These are phyloP conservation scores for Casuarina equisetifolia DNA, from an alignment of 306 rosid genomes.

Conservation along the genomic window DNA sequence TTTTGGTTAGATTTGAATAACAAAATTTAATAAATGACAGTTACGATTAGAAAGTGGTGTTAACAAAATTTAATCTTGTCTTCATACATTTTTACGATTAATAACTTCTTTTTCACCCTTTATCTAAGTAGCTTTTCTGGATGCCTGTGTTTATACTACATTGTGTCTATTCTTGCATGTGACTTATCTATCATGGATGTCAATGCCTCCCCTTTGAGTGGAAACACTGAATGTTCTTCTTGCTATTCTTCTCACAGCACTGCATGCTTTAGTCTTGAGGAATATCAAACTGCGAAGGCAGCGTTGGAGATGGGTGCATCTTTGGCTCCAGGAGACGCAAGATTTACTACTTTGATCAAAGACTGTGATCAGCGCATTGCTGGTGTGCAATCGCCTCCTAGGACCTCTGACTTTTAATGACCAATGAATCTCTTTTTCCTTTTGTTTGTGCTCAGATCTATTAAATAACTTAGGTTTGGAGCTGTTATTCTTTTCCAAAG, in stretches of 20 bases:
- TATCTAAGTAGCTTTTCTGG: not conserved
- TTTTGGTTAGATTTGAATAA: not conserved
- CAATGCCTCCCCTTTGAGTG: not conserved
- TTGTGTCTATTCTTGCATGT: not conserved
- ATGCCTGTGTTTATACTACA: not conserved
- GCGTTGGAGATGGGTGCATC: conserved; percentile 74
- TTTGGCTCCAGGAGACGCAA: conserved; percentile 49
- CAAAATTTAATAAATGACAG: not conserved
- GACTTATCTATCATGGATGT: not conserved
- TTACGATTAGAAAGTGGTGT: not conserved
- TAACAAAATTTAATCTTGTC: too few species aligned
- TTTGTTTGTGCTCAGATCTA: not conserved
- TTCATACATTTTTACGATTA: too few species aligned
- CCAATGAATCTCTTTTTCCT: conserved; percentile 1
- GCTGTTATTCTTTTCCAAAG: conserved; percentile 8
- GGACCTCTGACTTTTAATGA: conserved; percentile 6
- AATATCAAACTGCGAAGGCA: conserved; percentile 80
- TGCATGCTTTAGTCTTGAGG: conserved; percentile 88
- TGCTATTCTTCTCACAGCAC: conserved; percentile 41
- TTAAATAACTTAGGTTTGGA: conserved; percentile 5
- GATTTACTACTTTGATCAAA: conserved; percentile 54
- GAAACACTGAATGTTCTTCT: not conserved
- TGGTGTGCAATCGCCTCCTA: conserved; percentile 42
- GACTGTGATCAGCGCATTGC: conserved; percentile 70
- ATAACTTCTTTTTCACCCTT: not conserved